These are phyloP conservation scores for Botryotinia narcissicola DNA, from an alignment of 2,329 filamentous ascomycete species.

Conservation along the genomic window DNA sequence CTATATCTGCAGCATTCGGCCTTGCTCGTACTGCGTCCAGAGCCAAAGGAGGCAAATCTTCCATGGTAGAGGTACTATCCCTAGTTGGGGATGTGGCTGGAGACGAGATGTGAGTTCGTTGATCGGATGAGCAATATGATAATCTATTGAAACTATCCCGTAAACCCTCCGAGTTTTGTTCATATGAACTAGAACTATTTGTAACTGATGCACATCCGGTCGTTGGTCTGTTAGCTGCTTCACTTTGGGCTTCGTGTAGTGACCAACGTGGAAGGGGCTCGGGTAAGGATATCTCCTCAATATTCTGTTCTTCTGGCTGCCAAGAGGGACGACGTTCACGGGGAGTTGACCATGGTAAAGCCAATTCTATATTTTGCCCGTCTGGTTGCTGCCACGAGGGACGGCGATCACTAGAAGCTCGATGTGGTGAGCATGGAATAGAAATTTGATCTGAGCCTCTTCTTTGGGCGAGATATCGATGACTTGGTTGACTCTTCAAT, in stretches of 20 bases:
- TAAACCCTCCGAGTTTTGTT: conserved; percentile 55
- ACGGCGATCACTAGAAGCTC: conserved; percentile 23
- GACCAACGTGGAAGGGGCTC: conserved; percentile 3
- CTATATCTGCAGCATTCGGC: conserved; percentile 34
- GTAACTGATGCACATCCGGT: conserved; percentile 55
- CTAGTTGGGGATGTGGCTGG: conserved; percentile 58
- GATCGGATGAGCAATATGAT: conserved; percentile 59
- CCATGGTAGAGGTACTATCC: conserved; percentile 47
- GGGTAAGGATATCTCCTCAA: conserved; percentile 7
- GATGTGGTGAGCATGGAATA: conserved; percentile 26
- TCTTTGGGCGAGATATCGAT: conserved; percentile 31
- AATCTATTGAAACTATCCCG: conserved; percentile 56
- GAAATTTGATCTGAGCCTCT: conserved; percentile 30
- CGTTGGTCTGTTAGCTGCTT: conserved; percentile 24
- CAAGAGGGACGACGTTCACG: conserved; percentile 4
- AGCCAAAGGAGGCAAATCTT: conserved; percentile 27
- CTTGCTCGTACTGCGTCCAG: conserved; percentile 28
- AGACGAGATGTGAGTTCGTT: conserved; percentile 59
- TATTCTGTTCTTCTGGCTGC: conserved; percentile 15
- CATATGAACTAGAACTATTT: conserved; percentile 57
- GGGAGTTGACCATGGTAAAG: conserved; percentile 11
- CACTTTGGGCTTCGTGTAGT: conserved; percentile 15
- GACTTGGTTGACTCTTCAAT: conserved; percentile 33
- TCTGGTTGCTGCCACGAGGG: conserved; percentile 22
- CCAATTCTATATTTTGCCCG: conserved; percentile 1